phyloP scores from a whole-genome alignment of 352 stramenopile species.

The Phytophthora aleatoria region DNA sequence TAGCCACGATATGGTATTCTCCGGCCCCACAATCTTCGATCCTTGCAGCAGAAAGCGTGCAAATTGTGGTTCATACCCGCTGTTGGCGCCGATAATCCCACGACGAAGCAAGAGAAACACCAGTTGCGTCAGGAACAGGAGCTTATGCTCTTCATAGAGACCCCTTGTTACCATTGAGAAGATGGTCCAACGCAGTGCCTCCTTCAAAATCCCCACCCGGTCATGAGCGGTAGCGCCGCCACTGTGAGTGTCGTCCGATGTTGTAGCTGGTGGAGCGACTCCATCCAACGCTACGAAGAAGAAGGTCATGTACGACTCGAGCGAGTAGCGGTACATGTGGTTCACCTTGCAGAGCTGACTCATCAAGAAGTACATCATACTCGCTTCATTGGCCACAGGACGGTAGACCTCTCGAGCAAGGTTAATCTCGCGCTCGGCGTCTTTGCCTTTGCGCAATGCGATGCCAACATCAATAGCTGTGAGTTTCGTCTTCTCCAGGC shows the following conservation, averaged over 20 bases:
- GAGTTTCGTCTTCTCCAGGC: conserved; percentile 90
- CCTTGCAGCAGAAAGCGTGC: conserved; percentile 83
- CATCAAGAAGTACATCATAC: conserved; percentile 94
- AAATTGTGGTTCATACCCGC: conserved; percentile 77
- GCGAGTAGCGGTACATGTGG: conserved; percentile 95
- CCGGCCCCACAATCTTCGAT: conserved; percentile 58
- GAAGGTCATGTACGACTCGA: conserved; percentile 91
- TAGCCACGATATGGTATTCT: conserved; percentile 88
- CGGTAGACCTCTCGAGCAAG: conserved; percentile 91
- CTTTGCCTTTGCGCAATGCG: conserved; percentile 83
- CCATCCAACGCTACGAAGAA: conserved; percentile 85
- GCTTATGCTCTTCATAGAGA: conserved; percentile 92
- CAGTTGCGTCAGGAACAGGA: conserved; percentile 90
- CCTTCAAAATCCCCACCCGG: conserved; percentile 67
- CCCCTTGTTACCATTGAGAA: conserved; percentile 91
- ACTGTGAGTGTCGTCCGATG: conserved; percentile 8
- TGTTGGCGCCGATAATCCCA: conserved; percentile 56
- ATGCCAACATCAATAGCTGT: conserved; percentile 88
- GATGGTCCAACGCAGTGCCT: conserved; percentile 85
- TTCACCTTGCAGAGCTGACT: conserved; percentile 88
- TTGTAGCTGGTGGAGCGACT: conserved; percentile 34
- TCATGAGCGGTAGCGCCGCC: conserved; percentile 38
- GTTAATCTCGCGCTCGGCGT: conserved; percentile 92
- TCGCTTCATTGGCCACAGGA: conserved; percentile 86
- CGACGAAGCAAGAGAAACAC: conserved; percentile 84